Conservation (phyloP, 2,329 filamentous ascomycete genomes). For the Metarhizium robertsii region DNA sequence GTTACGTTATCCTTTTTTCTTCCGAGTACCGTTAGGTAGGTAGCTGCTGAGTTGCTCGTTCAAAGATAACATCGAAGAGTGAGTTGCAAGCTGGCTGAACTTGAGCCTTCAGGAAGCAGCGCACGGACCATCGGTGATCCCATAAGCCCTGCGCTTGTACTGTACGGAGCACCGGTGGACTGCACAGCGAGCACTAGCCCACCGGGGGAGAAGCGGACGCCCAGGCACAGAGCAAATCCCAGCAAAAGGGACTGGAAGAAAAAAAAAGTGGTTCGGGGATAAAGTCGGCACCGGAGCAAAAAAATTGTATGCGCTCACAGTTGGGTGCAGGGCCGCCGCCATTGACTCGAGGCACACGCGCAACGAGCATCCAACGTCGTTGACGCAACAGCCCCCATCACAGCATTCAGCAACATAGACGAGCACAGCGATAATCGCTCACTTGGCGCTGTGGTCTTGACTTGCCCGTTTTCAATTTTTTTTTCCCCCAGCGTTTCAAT, state of each 20-base stretch:
- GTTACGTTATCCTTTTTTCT: too few species aligned
- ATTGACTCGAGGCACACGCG: not conserved
- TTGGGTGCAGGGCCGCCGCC: not conserved
- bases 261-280: slow-evolving; percentile 3
- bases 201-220: not conserved
- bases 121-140: too few species aligned
- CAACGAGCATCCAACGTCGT: not conserved
- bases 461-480: not conserved
- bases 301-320: not conserved
- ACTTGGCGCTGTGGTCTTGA: not conserved
- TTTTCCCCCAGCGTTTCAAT: not conserved
- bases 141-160: not conserved
- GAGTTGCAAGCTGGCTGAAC: too few species aligned
- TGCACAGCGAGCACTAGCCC: too few species aligned
- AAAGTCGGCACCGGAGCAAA: slow-evolving; percentile 2
- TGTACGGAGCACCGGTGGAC: too few species aligned
- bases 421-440: slow-evolving; percentile 3
- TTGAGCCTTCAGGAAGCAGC: too few species aligned
- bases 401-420: not conserved
- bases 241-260: too few species aligned
- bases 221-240: not conserved
- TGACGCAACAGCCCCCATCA: not conserved
- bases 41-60: too few species aligned
- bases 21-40: too few species aligned
- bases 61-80: too few species aligned